Evolutionary conservation across 2,329 filamentous ascomycete species (phyloP).

Genomic region (Beauveria caledonica): DNA sequence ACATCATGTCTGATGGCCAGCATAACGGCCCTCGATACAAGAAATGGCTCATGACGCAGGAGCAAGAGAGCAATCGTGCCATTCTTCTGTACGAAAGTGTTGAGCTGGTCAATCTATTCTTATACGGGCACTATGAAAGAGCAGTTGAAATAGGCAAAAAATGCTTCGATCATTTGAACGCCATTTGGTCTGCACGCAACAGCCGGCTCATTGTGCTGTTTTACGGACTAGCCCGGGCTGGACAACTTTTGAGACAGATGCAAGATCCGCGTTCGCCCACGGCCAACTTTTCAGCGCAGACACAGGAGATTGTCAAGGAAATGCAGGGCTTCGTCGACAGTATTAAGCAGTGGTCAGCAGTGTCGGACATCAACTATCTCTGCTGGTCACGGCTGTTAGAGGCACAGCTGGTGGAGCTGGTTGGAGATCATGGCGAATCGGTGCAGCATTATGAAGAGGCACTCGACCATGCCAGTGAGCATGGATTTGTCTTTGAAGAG

Average conservation of each 20-base stretch:
- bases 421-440: slow-evolving; percentile 46
- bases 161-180: slow-evolving; percentile 37
- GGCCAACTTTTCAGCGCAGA: slow-evolving; percentile 34
- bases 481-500: slow-evolving; percentile 62
- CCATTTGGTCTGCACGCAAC: slow-evolving; percentile 53
- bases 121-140: slow-evolving; percentile 54
- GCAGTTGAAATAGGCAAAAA: slow-evolving; percentile 48
- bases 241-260: slow-evolving; percentile 40
- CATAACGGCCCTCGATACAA: slow-evolving; percentile 53
- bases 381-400: slow-evolving; percentile 60
- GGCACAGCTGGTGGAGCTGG: slow-evolving; percentile 60
- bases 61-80: slow-evolving; percentile 53
- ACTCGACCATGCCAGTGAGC: slow-evolving; percentile 61
- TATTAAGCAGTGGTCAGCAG: slow-evolving; percentile 55
- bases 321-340: slow-evolving; percentile 48
- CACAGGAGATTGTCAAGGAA: slow-evolving; percentile 41
- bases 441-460: slow-evolving; percentile 61
- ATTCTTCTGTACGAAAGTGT: slow-evolving; percentile 61
- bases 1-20: slow-evolving; percentile 59
- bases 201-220: slow-evolving; percentile 50
- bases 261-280: slow-evolving; percentile 38
- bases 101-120: slow-evolving; percentile 53
- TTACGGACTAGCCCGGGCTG: slow-evolving; percentile 49
- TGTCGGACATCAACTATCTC: slow-evolving; percentile 64
- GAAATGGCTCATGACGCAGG: slow-evolving; percentile 46